These are phyloP conservation scores for Primulina eburnea DNA, from an alignment of 257 asterid genomes.

Conservation along the genomic window DNA sequence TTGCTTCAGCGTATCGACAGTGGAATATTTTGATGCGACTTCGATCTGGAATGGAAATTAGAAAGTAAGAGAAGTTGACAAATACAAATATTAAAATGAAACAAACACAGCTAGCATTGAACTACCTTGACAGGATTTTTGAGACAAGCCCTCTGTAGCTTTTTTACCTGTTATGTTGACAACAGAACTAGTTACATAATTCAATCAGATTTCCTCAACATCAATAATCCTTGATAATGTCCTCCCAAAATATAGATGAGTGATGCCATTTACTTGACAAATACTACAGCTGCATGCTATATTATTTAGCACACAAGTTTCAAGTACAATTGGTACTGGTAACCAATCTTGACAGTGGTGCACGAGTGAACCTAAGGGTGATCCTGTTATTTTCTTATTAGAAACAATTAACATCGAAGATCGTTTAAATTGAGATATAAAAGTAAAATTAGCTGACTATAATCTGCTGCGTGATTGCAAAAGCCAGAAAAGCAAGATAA, in stretches of 20 bases:
- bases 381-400: not conserved
- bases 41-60: conserved; percentile 56
- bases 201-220: not conserved
- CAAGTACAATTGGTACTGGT: too few relatives aligned
- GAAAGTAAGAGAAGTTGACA: conserved; percentile 8
- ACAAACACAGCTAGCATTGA: conserved; percentile 1
- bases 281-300: not conserved
- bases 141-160: conserved; percentile 92
- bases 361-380: not conserved
- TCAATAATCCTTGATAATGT: not conserved
- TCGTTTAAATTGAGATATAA: not conserved
- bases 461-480: not conserved
- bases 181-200: not conserved
- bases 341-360: too few relatives aligned
- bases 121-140: conserved; percentile 86
- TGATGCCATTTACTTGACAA: not conserved
- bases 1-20: conserved; percentile 88
- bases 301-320: not conserved
- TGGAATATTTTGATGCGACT: conserved; percentile 82
- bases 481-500: not conserved
- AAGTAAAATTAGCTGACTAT: not conserved
- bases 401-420: not conserved
- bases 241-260: not conserved
- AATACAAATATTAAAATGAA: not conserved
- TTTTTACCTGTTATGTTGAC: conserved; percentile 58